Evolutionary conservation across 2,329 filamentous ascomycete genomes (phyloP), one percentile per base, ranked within the genome.

Genomic region (Colletotrichum eleusines): DNA sequence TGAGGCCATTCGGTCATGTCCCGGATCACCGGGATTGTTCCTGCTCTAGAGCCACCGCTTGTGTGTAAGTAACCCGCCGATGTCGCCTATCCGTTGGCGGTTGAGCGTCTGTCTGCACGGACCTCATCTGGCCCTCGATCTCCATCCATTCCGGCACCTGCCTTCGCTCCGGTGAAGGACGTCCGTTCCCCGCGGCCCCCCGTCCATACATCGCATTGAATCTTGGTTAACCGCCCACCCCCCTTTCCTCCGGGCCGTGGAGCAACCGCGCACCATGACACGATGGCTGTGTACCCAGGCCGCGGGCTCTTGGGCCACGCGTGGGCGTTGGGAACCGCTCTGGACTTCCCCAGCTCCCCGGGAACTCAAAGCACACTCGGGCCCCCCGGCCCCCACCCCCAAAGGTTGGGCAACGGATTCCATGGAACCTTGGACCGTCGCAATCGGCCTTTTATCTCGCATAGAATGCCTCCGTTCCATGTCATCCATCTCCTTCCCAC

Each of bases 21-120:
- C 23, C 18, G 2, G 11, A 50, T 58, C 50, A n/a, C 42, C 28
- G 57, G 67, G 63, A 62, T 51, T 26, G n/a, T 12, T 18, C 35
- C 40, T 16, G 48, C 40, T 63, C 63, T 35, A 40, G 63, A 54
- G 23, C 42, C 31, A 46, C 48, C n/a, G 18, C 35, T 26, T 40
- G 50, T 33, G n/a, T n/a, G n/a, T n/a, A n/a, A n/a, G 51, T 31
- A 67, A 62, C 42, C 48, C 54, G 40, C 26, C 57, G 63, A 57
- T 31, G 8, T 58, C 18, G 11, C 50, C 54, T 14, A 26, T n/a
- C 20, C 46, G 23, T 48, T 51, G 51, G 50, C 40, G 51, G 33
- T 61, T 55, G 50, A 50, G 35, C 57, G 35, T 16, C 42, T 51
- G 35, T 16, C 42, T 51, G 63, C 57, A 70, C 68, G 51, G 63